phyloP scores from a whole-genome alignment of 208 protist genomes.

The Wallacemonas collosoma region DNA sequence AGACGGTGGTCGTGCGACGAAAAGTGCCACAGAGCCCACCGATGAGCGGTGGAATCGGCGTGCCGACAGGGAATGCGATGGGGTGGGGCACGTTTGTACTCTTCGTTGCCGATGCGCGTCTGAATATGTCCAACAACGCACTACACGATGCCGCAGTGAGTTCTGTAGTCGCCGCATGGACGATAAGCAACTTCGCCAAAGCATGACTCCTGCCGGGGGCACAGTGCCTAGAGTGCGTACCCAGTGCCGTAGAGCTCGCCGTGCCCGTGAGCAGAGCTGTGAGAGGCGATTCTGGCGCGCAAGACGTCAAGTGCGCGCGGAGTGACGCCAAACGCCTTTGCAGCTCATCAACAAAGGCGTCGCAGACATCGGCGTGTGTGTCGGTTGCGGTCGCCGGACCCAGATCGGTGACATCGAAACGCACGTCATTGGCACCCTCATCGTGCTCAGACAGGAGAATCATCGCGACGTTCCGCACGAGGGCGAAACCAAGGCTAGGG shows the following conservation, averaged over 20 bases:
- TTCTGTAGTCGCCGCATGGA: not conserved
- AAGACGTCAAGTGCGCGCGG: not conserved
- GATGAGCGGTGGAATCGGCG: not conserved
- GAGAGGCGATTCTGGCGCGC: not conserved
- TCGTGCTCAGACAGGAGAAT: conserved; percentile 15
- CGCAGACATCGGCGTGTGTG: not conserved
- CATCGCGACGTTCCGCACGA: conserved; percentile 14
- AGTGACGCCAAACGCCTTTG: not conserved
- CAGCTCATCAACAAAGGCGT: not conserved
- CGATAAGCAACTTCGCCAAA: not conserved
- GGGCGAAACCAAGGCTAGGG: conserved; percentile 3
- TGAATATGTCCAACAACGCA: too few relatives aligned
- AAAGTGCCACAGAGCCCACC: not conserved
- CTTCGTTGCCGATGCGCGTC: too few relatives aligned
- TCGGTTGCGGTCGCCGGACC: not conserved
- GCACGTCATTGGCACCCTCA: not conserved
- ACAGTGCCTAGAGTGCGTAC: not conserved
- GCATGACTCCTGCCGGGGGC: conserved; percentile 17
- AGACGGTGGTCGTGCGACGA: not conserved
- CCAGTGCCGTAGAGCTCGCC: not conserved
- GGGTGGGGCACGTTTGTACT: too few relatives aligned
- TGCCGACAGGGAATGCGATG: not conserved
- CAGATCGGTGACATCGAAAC: not conserved
- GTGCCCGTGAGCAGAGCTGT: not conserved
- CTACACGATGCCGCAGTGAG: not conserved